phyloP scores from a whole-genome alignment of 768 basidiomycete species.

The Lactarius quietus region DNA sequence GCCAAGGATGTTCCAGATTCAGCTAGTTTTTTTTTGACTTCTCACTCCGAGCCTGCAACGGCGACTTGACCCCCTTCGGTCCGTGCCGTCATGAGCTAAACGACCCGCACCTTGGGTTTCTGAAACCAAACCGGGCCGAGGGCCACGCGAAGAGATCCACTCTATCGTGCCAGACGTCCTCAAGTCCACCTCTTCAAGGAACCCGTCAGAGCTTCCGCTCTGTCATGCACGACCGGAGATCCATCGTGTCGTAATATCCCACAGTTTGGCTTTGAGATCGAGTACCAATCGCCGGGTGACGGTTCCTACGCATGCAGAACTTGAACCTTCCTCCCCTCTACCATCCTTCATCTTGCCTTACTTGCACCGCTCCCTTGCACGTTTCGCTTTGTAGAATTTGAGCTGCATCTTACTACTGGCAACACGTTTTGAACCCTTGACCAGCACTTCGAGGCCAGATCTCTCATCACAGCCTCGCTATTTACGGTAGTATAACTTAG shows the following conservation, averaged over 20 bases:
- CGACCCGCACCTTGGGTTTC: conserved; percentile 9
- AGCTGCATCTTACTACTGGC: conserved; percentile 4
- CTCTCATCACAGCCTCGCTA: conserved; percentile 8
- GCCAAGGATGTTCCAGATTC: conserved; percentile 3
- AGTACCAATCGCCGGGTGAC: conserved; percentile 13
- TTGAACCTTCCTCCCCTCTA: conserved; percentile 4
- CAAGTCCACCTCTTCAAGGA: too few species aligned
- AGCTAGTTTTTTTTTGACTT: conserved; percentile 13
- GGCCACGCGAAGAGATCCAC: conserved; percentile 19
- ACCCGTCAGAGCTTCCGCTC: conserved; percentile 11
- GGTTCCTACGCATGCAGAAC: neutral
- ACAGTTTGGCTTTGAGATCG: conserved; percentile 16
- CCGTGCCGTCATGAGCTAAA: conserved; percentile 19
- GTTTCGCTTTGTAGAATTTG: conserved; percentile 16
- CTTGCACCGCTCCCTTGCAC: conserved; percentile 17
- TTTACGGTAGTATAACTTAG: neutral
- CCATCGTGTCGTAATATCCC: conserved; percentile 24
- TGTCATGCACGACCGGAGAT: conserved; percentile 21
- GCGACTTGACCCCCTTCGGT: conserved; percentile 20
- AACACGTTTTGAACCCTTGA: conserved; percentile 22
- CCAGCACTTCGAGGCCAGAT: conserved; percentile 11
- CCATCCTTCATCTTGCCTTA: conserved; percentile 6
- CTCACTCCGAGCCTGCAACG: conserved; percentile 10
- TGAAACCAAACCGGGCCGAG: conserved; percentile 15
- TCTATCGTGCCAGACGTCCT: neutral